Conservation (phyloP, 495 filamentous ascomycete genomes). For the Endocarpon pusillum region DNA sequence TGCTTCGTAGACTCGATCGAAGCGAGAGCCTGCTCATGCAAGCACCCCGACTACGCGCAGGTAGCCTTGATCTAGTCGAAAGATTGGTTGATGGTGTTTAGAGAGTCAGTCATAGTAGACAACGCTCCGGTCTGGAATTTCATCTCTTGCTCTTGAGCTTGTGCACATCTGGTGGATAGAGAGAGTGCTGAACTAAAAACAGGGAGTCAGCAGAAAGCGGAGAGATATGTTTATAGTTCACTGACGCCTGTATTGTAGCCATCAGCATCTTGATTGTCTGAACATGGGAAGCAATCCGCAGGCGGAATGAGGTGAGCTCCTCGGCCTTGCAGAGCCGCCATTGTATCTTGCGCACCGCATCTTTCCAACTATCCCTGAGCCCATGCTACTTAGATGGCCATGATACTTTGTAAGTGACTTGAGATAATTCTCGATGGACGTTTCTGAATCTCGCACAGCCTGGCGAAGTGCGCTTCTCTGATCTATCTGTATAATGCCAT, state of each 20-base stretch:
- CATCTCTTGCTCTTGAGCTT: too few relatives aligned
- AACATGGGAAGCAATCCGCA: constrained; percentile 13
- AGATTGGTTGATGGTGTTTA: not conserved
- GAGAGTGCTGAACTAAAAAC: too few relatives aligned
- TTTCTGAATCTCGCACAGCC: constrained; percentile 7
- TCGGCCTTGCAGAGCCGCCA: constrained; percentile 16
- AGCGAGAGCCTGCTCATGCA: not conserved
- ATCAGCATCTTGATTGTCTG: constrained; percentile 19
- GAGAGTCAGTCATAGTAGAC: not conserved
- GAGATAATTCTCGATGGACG: constrained; percentile 10
- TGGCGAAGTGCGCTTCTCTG: constrained; percentile 4
- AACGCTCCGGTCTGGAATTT: too few relatives aligned
- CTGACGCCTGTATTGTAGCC: constrained; percentile 12
- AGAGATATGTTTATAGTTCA: too few relatives aligned
- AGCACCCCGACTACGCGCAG: not conserved
- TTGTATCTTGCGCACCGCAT: constrained; percentile 12
- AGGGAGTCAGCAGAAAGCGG: too few relatives aligned
- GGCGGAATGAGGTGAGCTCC: constrained; percentile 16
- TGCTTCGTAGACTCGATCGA: not conserved
- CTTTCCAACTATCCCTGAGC: constrained; percentile 2
- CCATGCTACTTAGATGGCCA: constrained; percentile 6
- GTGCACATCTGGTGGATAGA: too few relatives aligned
- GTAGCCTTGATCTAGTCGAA: not conserved
- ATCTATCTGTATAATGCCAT: constrained; percentile 5
- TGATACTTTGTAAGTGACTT: constrained; percentile 11